Base-by-base conservation (phyloP, 106 monocot species). In the Ottelia alismoides region DNA sequence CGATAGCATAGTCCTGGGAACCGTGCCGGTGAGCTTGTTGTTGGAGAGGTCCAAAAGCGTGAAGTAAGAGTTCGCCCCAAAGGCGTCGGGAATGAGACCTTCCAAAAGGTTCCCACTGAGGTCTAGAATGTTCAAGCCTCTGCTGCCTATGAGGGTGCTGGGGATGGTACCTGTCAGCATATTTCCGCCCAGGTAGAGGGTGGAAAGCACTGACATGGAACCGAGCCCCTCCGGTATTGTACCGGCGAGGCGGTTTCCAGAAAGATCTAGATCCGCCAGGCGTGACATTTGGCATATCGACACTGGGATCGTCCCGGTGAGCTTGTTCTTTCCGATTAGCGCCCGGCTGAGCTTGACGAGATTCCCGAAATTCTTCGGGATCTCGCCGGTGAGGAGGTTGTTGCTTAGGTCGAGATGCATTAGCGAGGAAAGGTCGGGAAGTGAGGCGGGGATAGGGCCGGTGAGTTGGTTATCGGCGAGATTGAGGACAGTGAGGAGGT, bases 271-370 rank as follows among this genome's bases (percentile, higher is more conserved):
- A 47, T 87, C 86, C 21, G 81, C 81, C 45, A 87, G 71, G 16
- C 77, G 73, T 50, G 48, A 28, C 74, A 87, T 60, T 28, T 27
- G 28, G 3, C 64, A 45, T 27, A 81, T 63, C 21, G 81, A 81
- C 1, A 23, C 2, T 1, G 86, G 81, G 27, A 87, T 72, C 12
- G 9, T 0, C 19, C 86, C 86, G 20, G 74, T 70, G 40, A 87
- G 25, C 52, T 49, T 62, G 69, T 87, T 87, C 21, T 70, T 61
- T n/a, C 49, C 59, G 12, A 87, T 69, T 18, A 87, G 71, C 1
- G 77, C 81, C 2, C 86, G 67, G 65, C 86, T 81, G 21, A 87
- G 80, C 86, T 74, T 87, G 11, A 49, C 30, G 28, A 87, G 65
- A 27, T 66, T 29, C 11, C 81, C 81, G 44, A 81, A 58, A 28